Conservation (phyloP, 495 filamentous ascomycete genomes). For the Chaetomium tenue region DNA sequence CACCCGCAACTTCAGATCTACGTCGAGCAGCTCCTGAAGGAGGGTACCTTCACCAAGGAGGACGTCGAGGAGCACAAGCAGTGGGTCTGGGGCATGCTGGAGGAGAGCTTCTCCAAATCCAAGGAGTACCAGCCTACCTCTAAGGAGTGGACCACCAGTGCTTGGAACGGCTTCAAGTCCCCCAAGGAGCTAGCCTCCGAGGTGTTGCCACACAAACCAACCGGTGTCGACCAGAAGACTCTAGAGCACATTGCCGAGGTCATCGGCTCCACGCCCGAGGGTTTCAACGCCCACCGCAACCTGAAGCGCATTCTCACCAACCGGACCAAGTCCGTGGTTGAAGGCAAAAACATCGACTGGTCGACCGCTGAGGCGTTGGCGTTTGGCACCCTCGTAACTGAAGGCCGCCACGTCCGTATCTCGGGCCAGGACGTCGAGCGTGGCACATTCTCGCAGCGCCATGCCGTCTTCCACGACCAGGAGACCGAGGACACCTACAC, state of each 20-base stretch:
- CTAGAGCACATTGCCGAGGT: conserved; percentile 76
- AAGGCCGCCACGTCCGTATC: conserved; percentile 94
- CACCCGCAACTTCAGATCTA: conserved; percentile 81
- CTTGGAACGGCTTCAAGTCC: conserved; percentile 98
- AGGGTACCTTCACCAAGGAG: conserved; percentile 92
- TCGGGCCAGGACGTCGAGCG: conserved; percentile 99
- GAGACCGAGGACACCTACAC: conserved; percentile 89
- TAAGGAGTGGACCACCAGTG: conserved; percentile 97
- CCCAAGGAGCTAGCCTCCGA: conserved; percentile 96
- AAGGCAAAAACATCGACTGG: conserved; percentile 96
- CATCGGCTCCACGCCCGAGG: conserved; percentile 74
- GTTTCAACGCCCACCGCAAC: conserved; percentile 86
- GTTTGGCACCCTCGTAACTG: conserved; percentile 83
- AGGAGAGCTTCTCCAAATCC: conserved; percentile 92
- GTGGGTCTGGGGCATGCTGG: conserved; percentile 99
- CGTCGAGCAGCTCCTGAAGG: conserved; percentile 79
- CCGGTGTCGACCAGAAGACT: conserved; percentile 66
- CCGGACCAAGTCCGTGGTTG: conserved; percentile 87
- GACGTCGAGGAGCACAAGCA: conserved; percentile 99
- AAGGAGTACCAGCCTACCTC: conserved; percentile 95
- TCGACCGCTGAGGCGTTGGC: conserved; percentile 95
- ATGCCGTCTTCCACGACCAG: conserved; percentile 96
- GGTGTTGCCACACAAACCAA: conserved; percentile 88
- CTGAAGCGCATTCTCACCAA: conserved; percentile 91
- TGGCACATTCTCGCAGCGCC: conserved; percentile 98